Evolutionary conservation across 441 rosid genomes (phyloP).

Genomic region (Pelargonium myrrhifolium): DNA sequence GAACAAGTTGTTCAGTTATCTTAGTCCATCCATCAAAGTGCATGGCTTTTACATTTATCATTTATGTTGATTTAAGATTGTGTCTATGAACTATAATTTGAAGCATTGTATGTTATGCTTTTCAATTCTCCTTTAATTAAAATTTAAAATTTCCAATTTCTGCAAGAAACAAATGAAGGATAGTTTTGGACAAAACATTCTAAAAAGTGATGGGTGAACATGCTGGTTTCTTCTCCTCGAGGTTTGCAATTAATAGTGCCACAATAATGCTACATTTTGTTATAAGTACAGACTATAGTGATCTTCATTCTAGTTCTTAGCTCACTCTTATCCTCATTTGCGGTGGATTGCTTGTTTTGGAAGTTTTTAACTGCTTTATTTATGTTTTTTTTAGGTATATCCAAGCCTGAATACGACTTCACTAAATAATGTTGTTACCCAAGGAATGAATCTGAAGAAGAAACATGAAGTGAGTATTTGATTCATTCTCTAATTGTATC

Average conservation of each 20-base stretch:
- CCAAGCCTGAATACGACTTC: conserved; percentile 38
- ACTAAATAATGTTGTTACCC: conserved; percentile 57
- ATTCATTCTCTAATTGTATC: conserved; percentile 4
- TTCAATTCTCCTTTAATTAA: not conserved
- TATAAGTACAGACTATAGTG: not conserved
- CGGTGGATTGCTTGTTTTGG: not conserved
- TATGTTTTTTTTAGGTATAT: conserved; percentile 29
- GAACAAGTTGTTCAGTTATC: not conserved
- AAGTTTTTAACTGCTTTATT: not conserved
- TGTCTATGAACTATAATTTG: not conserved
- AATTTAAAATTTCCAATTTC: not conserved
- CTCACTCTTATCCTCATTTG: not conserved
- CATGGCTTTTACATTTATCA: not conserved
- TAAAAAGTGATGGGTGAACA: not conserved
- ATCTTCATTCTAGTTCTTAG: not conserved
- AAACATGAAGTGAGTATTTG: conserved; percentile 60
- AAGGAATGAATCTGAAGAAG: conserved; percentile 87
- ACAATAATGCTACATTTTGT: not conserved
- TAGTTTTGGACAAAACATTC: not conserved
- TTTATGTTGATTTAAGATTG: not conserved
- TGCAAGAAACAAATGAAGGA: not conserved
- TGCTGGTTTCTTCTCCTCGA: not conserved
- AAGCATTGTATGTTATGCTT: not conserved
- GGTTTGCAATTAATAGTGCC: not conserved
- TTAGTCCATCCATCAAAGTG: not conserved